phyloP scores from a whole-genome alignment of 2,329 filamentous ascomycete species.

The Aspergillus sp. region DNA sequence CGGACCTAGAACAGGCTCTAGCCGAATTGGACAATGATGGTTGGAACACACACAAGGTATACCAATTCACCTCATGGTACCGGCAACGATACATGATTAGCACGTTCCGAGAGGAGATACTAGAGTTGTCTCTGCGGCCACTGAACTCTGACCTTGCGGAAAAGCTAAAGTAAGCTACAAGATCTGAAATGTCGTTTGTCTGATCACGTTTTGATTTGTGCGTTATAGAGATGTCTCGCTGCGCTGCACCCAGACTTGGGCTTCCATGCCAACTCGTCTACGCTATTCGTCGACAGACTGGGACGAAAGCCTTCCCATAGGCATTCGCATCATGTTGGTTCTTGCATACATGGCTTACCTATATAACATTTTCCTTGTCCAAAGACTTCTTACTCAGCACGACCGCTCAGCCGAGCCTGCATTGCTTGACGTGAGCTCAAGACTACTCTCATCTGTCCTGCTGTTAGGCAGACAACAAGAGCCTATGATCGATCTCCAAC shows the following conservation, averaged over 20 bases:
- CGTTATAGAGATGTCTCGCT: slow-evolving; percentile 27
- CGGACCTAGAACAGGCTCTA: slow-evolving; percentile 13
- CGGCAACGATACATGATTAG: slow-evolving; percentile 31
- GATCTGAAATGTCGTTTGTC: neutral
- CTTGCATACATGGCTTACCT: slow-evolving; percentile 31
- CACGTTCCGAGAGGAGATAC: slow-evolving; percentile 33
- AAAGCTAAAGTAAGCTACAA: slow-evolving; percentile 25
- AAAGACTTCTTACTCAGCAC: slow-evolving; percentile 31
- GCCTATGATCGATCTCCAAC: slow-evolving; percentile 28
- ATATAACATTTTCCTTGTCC: slow-evolving; percentile 34
- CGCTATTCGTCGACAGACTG: slow-evolving; percentile 27
- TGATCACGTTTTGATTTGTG: neutral
- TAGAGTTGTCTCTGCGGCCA: slow-evolving; percentile 30
- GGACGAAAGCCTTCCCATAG: slow-evolving; percentile 26
- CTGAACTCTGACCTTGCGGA: slow-evolving; percentile 20
- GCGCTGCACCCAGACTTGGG: slow-evolving; percentile 29
- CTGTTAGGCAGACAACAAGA: slow-evolving; percentile 28
- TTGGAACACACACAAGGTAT: slow-evolving; percentile 25
- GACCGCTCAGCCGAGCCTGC: slow-evolving; percentile 24
- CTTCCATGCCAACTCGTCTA: slow-evolving; percentile 27
- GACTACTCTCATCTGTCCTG: slow-evolving; percentile 31
- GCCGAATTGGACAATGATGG: slow-evolving; percentile 23
- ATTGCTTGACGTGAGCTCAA: slow-evolving; percentile 28
- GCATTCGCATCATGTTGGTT: slow-evolving; percentile 39
- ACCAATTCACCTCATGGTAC: slow-evolving; percentile 30